Percentiles rank a stretch among this genome's conserved stretches.
These are phyloP conservation scores for Aspergillus diversus DNA, from an alignment of 495 filamentous ascomycete species.

Conservation along the genomic window DNA sequence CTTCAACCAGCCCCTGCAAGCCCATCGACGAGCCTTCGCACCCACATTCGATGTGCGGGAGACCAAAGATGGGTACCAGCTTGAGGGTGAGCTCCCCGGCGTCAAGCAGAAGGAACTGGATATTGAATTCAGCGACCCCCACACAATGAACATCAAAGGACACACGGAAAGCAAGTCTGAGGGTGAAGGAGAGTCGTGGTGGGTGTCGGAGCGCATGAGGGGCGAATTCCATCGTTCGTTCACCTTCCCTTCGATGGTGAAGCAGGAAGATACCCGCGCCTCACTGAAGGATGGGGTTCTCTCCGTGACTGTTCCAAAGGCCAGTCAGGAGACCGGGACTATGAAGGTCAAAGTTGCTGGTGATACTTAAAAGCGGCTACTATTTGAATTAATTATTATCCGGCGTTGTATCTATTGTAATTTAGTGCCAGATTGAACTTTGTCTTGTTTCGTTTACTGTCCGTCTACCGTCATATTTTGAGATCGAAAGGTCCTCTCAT, in stretches of 20 bases:
- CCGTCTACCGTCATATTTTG: too few relatives aligned
- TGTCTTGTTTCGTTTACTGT: too few relatives aligned
- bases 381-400: too few relatives aligned
- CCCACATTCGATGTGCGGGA: constrained; percentile 80
- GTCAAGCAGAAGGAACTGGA: constrained; percentile 71
- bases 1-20: constrained; percentile 10
- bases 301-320: constrained; percentile 74
- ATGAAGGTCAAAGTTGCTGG: neutral
- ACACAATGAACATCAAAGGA: constrained; percentile 72
- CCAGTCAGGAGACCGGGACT: neutral
- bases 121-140: constrained; percentile 77
- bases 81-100: constrained; percentile 83
- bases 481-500: too few relatives aligned
- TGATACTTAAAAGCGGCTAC: neutral
- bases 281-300: constrained; percentile 71
- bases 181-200: constrained; percentile 56
- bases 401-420: too few relatives aligned
- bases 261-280: constrained; percentile 73
- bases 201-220: constrained; percentile 73
- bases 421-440: too few relatives aligned
- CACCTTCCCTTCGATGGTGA: constrained; percentile 70
- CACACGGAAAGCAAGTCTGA: constrained; percentile 37
- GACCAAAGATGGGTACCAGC: constrained; percentile 65
- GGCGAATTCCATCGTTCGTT: constrained; percentile 77
- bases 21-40: constrained; percentile 50